Conservation (phyloP, 345 rosid genomes). For the Limnanthes douglasii region DNA sequence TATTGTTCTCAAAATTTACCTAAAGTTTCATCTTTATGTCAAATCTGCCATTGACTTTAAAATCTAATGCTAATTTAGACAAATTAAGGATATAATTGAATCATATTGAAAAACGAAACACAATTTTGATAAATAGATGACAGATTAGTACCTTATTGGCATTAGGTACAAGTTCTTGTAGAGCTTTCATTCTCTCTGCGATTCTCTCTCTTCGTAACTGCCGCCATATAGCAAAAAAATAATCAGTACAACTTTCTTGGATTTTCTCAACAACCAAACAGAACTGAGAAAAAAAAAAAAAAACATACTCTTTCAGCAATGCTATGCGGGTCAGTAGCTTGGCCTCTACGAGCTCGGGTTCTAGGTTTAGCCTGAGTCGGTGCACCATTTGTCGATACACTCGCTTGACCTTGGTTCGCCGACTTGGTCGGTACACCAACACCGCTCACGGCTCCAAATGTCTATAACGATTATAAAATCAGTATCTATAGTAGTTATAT, state of each 20-base stretch:
- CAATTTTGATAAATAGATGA: no score
- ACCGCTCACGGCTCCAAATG: slow-evolving; percentile 19
- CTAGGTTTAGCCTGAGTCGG: slow-evolving; percentile 62
- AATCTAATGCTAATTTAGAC: no score
- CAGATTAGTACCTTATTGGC: slow-evolving; percentile 63
- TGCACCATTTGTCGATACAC: slow-evolving; percentile 43
- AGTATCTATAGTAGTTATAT: not conserved
- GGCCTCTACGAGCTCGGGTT: slow-evolving; percentile 94
- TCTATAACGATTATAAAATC: slow-evolving; percentile 3
- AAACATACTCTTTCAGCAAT: slow-evolving; percentile 77
- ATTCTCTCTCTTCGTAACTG: slow-evolving; percentile 95
- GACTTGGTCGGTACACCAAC: slow-evolving; percentile 22
- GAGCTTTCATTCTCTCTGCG: slow-evolving; percentile 97
- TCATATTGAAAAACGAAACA: no score
- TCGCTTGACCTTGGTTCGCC: slow-evolving; percentile 25
- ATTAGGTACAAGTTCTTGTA: slow-evolving; percentile 93
- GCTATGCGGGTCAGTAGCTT: slow-evolving; percentile 98
- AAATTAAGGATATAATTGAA: no score
- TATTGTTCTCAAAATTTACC: no score
- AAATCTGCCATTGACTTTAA: no score
- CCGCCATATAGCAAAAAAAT: not conserved
- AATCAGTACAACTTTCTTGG: not conserved
- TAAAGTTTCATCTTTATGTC: no score
- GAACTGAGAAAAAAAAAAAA: not conserved
- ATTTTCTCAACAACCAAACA: not conserved